Evolutionary conservation across 176 grass and related monocot genomes (phyloP), one percentile per base, ranked within the genome.

Genomic region (Sorghum bicolor): DNA sequence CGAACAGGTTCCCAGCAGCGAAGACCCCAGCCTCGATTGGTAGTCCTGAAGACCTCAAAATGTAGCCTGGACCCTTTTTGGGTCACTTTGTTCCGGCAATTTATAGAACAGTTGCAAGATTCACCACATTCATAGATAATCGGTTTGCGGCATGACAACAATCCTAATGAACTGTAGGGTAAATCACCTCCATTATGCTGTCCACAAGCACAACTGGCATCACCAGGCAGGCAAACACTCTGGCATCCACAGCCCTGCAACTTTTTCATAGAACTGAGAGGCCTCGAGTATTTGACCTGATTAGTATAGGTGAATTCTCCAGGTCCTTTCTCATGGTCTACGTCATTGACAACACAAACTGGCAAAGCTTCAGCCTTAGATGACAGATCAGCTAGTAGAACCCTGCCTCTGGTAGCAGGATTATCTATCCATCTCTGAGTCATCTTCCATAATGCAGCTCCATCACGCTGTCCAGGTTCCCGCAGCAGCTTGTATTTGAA

Each of bases 1-100:
- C 94, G 85, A 76, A 97, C 88, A 39, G 94, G 91, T 16, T 91
- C 91, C 94, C 94, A 97, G 24, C 86, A 93, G 53, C 91, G 86
- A 81, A 97, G 86, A 80, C 94, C 91, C 94, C 94, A 97, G 44
- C 91, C 89, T 48, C 70, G 67, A 78, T 91, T 83, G 33, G 53
- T 74, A 24, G 94, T 97, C 81, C 40, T 86, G 38, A 93, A 97
- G 55, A 97, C 84, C 85, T 97, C 94, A 76, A 97, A 97, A 78
- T 91, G 91, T 24, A 88, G 85, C 60, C 78, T 87, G 41, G 64
- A 3, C 74, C 89, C 91, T 40, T 89, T 97, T 74, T 97, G 91
- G 69, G 84, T 74, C 64, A 97, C 87, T 88, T 81, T 93, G 85
- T 97, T 97, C 76, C 81, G 88, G 75, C 94, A 97, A 86, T 89